Evolutionary conservation across 2,329 filamentous ascomycete genomes (phyloP), one percentile per base, ranked within the genome.

Genomic region (Trichoderma sp.): DNA sequence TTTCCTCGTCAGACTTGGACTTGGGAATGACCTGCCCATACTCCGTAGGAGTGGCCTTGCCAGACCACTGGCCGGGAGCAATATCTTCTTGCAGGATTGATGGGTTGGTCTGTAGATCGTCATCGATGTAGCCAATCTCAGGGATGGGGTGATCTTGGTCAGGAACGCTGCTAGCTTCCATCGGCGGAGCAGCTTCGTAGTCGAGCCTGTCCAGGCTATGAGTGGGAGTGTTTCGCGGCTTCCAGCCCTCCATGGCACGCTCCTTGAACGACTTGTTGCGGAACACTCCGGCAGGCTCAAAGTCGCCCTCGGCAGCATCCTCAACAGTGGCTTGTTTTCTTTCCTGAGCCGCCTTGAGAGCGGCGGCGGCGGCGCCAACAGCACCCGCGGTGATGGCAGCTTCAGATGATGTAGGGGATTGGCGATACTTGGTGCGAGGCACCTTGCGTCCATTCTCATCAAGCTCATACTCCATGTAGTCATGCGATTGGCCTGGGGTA

Each of bases 71-170:
- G 59, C 85, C 83, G 37, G 72, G 70, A 7, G 69, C 70, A 34
- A 32, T 25, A 19, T 70, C 66, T 19, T 91, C 92, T 71, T 93
- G 87, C 48, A 96, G 88, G 59, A 94, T 84, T 0, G 94, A 97
- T 3, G 93, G 93, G 75, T 96, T 96, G 19, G 93, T 97, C 54
- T 88, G 90, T 17, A 92, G 85, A 70, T 96, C 93, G 42, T 87
- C 85, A 12, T 85, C 82, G 2, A 80, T 72, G 71, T 92, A 90
- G 4, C 90, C 92, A 73, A 92, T 89, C 74, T 94, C 93, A 0
- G 91, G 92, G 82, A 94, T 87, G 5, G 91, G 90, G 72, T 94
- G 84, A 67, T 89, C 80, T 39, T 86, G 80, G 71, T 90, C 85
- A 4, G 92, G 92, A 69, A 94, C 77, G 56, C 89, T 90, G 75